Evolutionary conservation across 805 yeast species (phyloP).

Genomic region (Sungouiozyma intestinalis): DNA sequence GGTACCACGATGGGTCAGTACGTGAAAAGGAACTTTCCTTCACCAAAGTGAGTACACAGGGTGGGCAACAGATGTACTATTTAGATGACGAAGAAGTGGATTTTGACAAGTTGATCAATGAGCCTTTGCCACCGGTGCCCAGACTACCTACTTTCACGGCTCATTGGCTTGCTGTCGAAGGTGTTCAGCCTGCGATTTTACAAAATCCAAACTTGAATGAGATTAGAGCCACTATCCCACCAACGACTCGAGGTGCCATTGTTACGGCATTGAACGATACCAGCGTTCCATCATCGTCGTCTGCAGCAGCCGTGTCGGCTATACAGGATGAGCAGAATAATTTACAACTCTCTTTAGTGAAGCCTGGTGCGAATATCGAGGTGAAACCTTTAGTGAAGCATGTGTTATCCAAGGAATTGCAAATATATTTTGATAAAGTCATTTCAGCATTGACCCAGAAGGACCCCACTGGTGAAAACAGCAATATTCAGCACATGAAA

Average conservation of each 20-base stretch:
- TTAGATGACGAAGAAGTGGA: conserved; percentile 89
- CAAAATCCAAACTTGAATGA: conserved; percentile 83
- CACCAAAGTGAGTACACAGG: conserved; percentile 79
- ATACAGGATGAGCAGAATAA: conserved; percentile 16
- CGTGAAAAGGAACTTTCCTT: conserved; percentile 54
- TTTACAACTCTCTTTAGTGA: conserved; percentile 26
- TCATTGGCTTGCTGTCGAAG: conserved; percentile 96
- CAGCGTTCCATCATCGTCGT: conserved; percentile 26
- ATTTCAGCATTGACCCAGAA: conserved; percentile 63
- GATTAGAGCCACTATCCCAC: conserved; percentile 58
- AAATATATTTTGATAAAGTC: conserved; percentile 84
- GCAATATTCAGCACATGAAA: conserved; percentile 35
- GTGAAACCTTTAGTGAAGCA: conserved; percentile 91
- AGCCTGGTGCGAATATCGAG: conserved; percentile 38
- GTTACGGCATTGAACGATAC: conserved; percentile 49
- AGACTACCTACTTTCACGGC: conserved; percentile 87
- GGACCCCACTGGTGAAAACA: conserved; percentile 31
- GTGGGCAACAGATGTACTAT: conserved; percentile 89
- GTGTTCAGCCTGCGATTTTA: conserved; percentile 95
- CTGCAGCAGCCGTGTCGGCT: conserved; percentile 4
- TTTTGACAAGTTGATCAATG: conserved; percentile 85
- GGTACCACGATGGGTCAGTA: conserved; percentile 47
- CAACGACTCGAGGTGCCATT: conserved; percentile 75
- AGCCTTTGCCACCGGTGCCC: conserved; percentile 92
- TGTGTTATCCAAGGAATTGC: conserved; percentile 86